These are phyloP conservation scores for Botrytis fragariae DNA, from an alignment of 2,329 filamentous ascomycete genomes.

Conservation along the genomic window DNA sequence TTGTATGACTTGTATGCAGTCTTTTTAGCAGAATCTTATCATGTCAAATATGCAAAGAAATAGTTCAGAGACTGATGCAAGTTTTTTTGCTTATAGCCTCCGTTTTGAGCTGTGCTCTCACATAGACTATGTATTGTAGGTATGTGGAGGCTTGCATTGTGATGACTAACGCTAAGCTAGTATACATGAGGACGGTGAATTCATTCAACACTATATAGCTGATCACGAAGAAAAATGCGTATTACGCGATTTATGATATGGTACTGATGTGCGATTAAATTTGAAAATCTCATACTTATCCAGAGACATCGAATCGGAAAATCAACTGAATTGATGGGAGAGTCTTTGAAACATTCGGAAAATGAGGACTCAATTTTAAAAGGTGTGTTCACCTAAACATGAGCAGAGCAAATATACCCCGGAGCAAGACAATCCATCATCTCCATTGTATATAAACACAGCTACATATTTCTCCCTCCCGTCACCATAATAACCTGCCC, in stretches of 20 bases:
- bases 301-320: neutral
- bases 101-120: neutral
- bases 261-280: neutral
- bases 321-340: too few species aligned
- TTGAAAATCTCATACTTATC: too few species aligned
- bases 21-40: neutral
- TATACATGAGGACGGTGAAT: too few species aligned
- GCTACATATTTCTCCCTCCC: constrained; percentile 64
- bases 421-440: neutral
- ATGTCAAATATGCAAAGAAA: neutral
- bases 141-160: too few species aligned
- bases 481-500: constrained; percentile 88
- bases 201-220: too few species aligned
- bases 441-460: neutral
- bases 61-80: neutral
- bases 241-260: neutral
- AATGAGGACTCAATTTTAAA: neutral
- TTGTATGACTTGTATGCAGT: neutral
- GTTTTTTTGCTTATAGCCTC: neutral
- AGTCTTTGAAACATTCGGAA: neutral
- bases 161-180: too few species aligned
- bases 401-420: fast-evolving
- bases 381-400: neutral
- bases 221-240: neutral
- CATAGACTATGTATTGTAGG: too few species aligned